A percentile compares a stretch with the other conserved stretches of the same genome.
Conservation (phyloP, 495 filamentous ascomycete species). For the Neurospora hispaniola region DNA sequence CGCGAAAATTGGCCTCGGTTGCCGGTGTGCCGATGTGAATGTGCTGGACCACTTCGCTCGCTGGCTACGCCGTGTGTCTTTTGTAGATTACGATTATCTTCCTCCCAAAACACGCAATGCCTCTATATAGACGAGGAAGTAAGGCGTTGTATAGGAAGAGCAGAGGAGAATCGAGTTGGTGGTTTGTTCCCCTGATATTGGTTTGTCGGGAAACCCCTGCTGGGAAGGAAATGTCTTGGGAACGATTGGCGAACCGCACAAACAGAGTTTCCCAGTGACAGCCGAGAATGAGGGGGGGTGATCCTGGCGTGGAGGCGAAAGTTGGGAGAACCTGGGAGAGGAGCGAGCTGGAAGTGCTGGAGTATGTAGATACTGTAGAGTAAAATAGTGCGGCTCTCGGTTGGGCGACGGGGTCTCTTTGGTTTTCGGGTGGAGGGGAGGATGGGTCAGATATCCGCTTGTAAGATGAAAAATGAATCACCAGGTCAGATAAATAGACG, state of each 20-base stretch:
- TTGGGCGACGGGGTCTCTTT: not conserved
- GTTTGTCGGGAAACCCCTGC: not conserved
- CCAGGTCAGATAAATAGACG: not conserved
- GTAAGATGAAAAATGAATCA: not conserved
- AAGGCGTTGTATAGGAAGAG: not conserved
- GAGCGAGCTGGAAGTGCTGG: not conserved
- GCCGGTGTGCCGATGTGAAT: not conserved
- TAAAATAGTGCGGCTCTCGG: not conserved
- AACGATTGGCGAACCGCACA: not conserved
- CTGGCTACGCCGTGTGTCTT: not conserved
- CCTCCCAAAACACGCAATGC: not conserved
- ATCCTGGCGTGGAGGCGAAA: not conserved
- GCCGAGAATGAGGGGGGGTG: not conserved
- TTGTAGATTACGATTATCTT: not conserved
- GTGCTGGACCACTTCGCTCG: not conserved
- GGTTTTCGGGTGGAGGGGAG: not conserved
- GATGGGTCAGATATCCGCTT: not conserved
- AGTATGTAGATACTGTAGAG: not conserved
- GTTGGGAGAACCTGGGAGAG: not conserved
- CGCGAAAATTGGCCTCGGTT: not conserved
- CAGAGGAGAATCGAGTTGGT: not conserved
- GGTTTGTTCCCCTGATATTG: not conserved
- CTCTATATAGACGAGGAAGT: not conserved
- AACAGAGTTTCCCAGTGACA: not conserved
- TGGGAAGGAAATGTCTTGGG: not conserved